Conservation (phyloP, 768 basidiomycete genomes). For the Candolleomyces aberdarensis region DNA sequence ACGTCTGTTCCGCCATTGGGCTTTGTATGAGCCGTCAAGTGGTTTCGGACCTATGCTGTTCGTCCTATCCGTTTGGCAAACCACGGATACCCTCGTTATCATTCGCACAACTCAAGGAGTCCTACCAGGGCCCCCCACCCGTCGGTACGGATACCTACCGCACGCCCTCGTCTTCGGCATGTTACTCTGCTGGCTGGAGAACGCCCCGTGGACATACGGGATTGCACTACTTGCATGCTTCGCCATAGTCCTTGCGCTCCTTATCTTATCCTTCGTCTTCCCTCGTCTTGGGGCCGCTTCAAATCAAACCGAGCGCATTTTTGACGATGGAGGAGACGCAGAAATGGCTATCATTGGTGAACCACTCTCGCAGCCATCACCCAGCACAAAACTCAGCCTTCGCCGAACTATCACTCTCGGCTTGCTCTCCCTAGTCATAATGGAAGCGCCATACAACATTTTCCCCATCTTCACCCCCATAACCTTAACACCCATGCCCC, state of each 20-base stretch:
- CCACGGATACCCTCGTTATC: not conserved
- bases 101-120: not conserved
- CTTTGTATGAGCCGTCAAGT: constrained; percentile 33
- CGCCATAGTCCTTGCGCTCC: constrained; percentile 15
- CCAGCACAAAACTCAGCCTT: not conserved
- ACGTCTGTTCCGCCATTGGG: constrained; percentile 35
- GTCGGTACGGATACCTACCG: not conserved
- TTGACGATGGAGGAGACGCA: not conserved
- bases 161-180: not conserved
- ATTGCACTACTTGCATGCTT: constrained; percentile 23
- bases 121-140: not conserved
- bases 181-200: constrained; percentile 22
- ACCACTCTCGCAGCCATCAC: not conserved
- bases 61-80: constrained; percentile 9
- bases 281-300: not conserved
- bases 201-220: constrained; percentile 38
- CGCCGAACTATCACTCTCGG: not conserved
- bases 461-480: constrained; percentile 11
- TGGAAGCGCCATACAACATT: constrained; percentile 8
- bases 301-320: not conserved
- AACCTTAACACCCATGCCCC: constrained; percentile 13
- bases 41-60: constrained; percentile 32
- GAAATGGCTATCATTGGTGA: not conserved
- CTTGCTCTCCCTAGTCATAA: not conserved
- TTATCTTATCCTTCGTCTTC: not conserved